phyloP scores from a whole-genome alignment of 1,284 basidiomycete species.

The Austroboletus niveus region DNA sequence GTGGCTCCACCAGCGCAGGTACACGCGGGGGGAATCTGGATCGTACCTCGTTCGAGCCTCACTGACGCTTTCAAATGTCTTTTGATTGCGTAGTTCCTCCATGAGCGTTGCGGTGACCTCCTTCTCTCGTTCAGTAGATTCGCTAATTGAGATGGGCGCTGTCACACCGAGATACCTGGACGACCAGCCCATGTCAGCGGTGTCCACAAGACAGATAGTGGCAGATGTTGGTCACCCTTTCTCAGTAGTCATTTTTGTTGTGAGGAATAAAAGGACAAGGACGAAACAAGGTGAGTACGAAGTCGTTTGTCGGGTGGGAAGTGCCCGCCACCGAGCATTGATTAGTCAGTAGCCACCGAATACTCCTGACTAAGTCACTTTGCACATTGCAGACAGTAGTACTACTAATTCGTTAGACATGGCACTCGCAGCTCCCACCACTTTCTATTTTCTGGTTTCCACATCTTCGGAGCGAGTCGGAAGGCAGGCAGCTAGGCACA shows the following conservation, averaged over 20 bases:
- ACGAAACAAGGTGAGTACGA: constrained; percentile 2
- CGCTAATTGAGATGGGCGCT: constrained; percentile 84
- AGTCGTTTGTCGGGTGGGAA: constrained; percentile 13
- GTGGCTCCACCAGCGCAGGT: constrained; percentile 4
- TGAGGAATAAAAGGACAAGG: background rate
- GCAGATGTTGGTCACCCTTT: constrained; percentile 30
- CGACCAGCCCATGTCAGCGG: constrained; percentile 10
- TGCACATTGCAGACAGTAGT: too few species aligned
- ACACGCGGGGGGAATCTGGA: constrained; percentile 10
- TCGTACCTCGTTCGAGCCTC: constrained; percentile 80
- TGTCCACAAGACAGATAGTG: background rate
- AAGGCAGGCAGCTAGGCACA: too few species aligned
- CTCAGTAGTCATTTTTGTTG: constrained; percentile 38
- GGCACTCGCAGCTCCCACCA: too few species aligned
- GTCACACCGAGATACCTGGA: constrained; percentile 77
- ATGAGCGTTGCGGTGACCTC: constrained; percentile 84
- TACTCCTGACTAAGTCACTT: too few species aligned
- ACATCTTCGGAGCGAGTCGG: too few species aligned
- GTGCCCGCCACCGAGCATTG: constrained; percentile 17
- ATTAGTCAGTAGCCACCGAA: constrained; percentile 23
- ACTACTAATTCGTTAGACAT: too few species aligned
- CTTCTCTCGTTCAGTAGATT: constrained; percentile 72
- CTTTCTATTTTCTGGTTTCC: too few species aligned
- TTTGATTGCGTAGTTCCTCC: constrained; percentile 85
- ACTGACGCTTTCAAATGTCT: constrained; percentile 88